phyloP scores from a whole-genome alignment of 345 rosid genomes.

The Brassica juncea region DNA sequence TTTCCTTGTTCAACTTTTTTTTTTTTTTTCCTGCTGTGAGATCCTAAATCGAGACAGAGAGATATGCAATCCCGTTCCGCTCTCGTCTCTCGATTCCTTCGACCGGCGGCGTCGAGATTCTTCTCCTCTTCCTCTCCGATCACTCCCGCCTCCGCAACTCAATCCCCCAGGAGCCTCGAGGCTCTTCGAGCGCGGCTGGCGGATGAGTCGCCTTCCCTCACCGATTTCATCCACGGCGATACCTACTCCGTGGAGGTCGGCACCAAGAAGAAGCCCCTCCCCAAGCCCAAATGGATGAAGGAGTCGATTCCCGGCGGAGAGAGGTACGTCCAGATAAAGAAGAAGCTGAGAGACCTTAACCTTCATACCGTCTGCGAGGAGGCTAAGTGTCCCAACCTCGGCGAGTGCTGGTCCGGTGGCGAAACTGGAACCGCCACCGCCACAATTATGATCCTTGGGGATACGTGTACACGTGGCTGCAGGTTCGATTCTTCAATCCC shows the following conservation, averaged over 20 bases:
- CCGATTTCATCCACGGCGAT: slow-evolving; percentile 61
- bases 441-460: slow-evolving; percentile 94
- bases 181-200: slow-evolving; percentile 86
- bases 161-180: slow-evolving; percentile 60
- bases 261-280: slow-evolving; percentile 89
- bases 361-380: slow-evolving; percentile 99
- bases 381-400: slow-evolving; percentile 91
- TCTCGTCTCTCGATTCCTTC: slow-evolving; percentile 39
- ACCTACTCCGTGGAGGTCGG: slow-evolving; percentile 92
- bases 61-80: slow-evolving; percentile 36
- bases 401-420: slow-evolving; percentile 99
- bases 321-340: slow-evolving; percentile 95
- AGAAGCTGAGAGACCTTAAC: slow-evolving; percentile 82
- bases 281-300: slow-evolving; percentile 98
- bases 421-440: slow-evolving; percentile 98
- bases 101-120: slow-evolving; percentile 35
- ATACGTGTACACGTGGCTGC: slow-evolving; percentile 97
- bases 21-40: neutral
- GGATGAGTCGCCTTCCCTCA: slow-evolving; percentile 62
- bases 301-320: slow-evolving; percentile 94
- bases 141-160: slow-evolving; percentile 37
- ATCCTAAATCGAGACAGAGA: neutral
- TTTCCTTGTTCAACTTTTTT: neutral
- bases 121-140: slow-evolving; percentile 49
- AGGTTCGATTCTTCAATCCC: slow-evolving; percentile 46